These are phyloP conservation scores for Hypoxylon sp. DNA, from an alignment of 2,329 filamentous ascomycete genomes.

Conservation along the genomic window DNA sequence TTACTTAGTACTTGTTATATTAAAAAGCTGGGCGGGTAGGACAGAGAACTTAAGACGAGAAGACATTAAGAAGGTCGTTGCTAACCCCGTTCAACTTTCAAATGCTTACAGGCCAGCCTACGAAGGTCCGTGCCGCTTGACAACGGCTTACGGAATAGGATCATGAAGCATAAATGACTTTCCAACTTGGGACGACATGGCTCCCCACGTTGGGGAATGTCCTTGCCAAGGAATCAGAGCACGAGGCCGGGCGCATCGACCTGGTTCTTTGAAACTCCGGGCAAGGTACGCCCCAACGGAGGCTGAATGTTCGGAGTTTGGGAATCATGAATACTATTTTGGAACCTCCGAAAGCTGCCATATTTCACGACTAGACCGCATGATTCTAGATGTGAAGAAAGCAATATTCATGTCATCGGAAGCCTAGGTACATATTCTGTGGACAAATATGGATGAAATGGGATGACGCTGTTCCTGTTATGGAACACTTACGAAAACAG, in stretches of 20 bases:
- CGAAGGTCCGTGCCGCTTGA: constrained; percentile 13
- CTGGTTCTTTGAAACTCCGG: constrained; percentile 36
- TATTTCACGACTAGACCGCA: constrained; percentile 8
- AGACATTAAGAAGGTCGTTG: constrained; percentile 1
- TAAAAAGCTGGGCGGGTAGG: constrained; percentile 4
- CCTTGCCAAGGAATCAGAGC: constrained; percentile 16
- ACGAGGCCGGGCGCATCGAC: constrained; percentile 9
- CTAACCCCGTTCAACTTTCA: constrained; percentile 8
- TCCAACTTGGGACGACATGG: constrained; percentile 19
- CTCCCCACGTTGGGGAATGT: constrained; percentile 4
- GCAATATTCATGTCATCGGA: background rate
- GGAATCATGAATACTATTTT: constrained; percentile 16
- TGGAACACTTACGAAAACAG: constrained; percentile 50
- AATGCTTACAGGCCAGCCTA: background rate
- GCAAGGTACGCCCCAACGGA: constrained; percentile 9
- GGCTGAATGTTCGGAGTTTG: constrained; percentile 32
- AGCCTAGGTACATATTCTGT: background rate
- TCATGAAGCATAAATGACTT: constrained; percentile 23
- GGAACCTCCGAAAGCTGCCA: constrained; percentile 8
- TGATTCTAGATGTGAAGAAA: constrained; percentile 14
- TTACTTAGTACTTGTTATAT: constrained; percentile 60
- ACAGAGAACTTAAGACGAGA: constrained; percentile 1
- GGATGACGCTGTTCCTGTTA: constrained; percentile 44
- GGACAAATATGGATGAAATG: constrained; percentile 14
- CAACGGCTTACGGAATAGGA: constrained; percentile 11